Conservation (phyloP, 768 basidiomycete genomes). For the Leccinum subgranulosum region DNA sequence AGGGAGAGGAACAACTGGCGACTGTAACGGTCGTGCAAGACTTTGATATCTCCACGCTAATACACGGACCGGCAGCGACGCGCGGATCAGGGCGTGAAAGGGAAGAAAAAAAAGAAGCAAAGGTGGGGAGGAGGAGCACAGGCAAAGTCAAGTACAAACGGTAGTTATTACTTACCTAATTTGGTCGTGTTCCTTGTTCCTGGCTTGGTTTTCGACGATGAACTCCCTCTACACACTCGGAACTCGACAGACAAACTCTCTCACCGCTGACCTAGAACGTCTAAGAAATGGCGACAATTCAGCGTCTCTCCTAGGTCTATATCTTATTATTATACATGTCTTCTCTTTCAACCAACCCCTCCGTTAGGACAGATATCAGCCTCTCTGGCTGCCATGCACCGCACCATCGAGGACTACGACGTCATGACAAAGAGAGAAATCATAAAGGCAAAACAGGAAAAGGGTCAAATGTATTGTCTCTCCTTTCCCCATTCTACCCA, state of each 20-base stretch:
- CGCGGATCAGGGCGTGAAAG: constrained; percentile 1
- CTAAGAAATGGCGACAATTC: constrained; percentile 79
- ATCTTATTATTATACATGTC: not conserved
- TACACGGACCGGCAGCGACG: constrained; percentile 40
- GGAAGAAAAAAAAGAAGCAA: not conserved
- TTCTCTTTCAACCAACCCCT: constrained; percentile 11
- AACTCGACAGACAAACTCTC: constrained; percentile 84
- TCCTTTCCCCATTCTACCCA: not conserved
- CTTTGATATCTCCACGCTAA: constrained; percentile 70
- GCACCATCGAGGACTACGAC: constrained; percentile 97
- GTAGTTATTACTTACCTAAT: constrained; percentile 1
- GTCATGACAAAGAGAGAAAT: constrained; percentile 96
- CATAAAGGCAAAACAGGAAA: constrained; percentile 94
- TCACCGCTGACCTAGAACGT: constrained; percentile 83
- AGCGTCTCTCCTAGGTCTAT: constrained; percentile 77
- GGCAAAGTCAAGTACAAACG: constrained; percentile 60
- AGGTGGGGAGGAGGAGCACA: constrained; percentile 24
- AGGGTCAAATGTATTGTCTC: constrained; percentile 75
- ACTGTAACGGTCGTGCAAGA: constrained; percentile 92
- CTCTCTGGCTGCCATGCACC: constrained; percentile 90
- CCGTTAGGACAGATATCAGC: constrained; percentile 92
- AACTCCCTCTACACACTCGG: constrained; percentile 95
- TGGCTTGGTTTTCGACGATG: constrained; percentile 46
- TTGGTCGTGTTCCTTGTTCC: constrained; percentile 3
- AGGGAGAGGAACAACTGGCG: constrained; percentile 80